phyloP scores from a whole-genome alignment of 208 protist species.

The Porcisia hertigi region DNA sequence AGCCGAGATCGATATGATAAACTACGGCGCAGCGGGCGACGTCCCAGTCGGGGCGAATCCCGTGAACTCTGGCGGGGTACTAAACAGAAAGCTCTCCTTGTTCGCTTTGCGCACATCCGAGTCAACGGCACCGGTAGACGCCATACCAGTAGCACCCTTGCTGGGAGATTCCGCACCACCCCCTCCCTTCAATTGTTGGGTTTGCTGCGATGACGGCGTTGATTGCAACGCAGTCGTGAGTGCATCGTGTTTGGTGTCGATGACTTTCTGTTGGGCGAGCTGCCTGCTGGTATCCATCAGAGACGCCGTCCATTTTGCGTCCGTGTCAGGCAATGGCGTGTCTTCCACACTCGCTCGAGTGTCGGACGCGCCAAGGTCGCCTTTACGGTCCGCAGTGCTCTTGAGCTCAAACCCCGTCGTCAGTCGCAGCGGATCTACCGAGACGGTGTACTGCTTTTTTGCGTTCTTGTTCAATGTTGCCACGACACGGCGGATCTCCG shows the following conservation, averaged over 20 bases:
- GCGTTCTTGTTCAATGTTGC: slow-evolving; percentile 56
- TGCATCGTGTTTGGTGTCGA: slow-evolving; percentile 9
- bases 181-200: background rate
- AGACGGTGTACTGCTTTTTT: slow-evolving; percentile 58
- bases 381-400: background rate
- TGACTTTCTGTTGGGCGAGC: slow-evolving; percentile 32
- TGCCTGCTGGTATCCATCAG: slow-evolving; percentile 29
- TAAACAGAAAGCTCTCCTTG: slow-evolving; percentile 56
- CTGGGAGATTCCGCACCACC: background rate
- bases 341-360: background rate
- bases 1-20: too few species aligned
- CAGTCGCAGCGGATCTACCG: slow-evolving; percentile 57
- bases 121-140: slow-evolving; percentile 21
- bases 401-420: slow-evolving; percentile 54
- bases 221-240: slow-evolving; percentile 18
- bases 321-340: background rate
- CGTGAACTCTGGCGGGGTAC: slow-evolving; percentile 77
- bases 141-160: background rate
- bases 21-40: slow-evolving; percentile 1
- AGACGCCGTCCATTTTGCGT: slow-evolving; percentile 25
- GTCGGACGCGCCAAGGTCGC: background rate
- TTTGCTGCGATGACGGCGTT: slow-evolving; percentile 26
- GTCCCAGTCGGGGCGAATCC: slow-evolving; percentile 38
- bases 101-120: slow-evolving; percentile 32
- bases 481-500: slow-evolving; percentile 64